phyloP scores from a whole-genome alignment of 2,329 filamentous ascomycete species.

The Graphilbum fragrans region DNA sequence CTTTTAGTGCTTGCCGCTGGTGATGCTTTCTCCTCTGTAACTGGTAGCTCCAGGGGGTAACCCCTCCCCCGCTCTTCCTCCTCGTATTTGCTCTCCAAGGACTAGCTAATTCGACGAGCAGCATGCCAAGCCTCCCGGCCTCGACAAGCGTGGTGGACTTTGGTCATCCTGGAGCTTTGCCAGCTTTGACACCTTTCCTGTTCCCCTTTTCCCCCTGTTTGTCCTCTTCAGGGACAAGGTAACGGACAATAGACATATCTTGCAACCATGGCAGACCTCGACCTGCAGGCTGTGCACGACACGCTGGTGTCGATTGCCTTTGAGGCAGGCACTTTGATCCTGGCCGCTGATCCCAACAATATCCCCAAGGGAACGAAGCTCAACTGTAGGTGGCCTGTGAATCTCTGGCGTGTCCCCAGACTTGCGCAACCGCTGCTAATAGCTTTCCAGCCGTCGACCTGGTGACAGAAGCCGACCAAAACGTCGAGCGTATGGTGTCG shows the following conservation, averaged over 20 bases:
- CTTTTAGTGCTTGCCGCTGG: too few relatives aligned
- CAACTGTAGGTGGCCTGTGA: conserved; percentile 37
- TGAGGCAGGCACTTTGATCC: conserved; percentile 53
- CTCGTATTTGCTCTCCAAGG: too few relatives aligned
- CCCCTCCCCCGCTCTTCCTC: too few relatives aligned
- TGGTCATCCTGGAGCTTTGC: too few relatives aligned
- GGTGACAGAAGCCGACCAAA: conserved; percentile 56
- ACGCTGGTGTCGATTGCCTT: conserved; percentile 46
- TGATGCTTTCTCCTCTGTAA: too few relatives aligned
- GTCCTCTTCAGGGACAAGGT: not conserved
- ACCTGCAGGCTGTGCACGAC: conserved; percentile 51
- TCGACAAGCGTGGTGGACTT: too few relatives aligned
- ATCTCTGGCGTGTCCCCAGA: too few relatives aligned
- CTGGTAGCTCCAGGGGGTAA: too few relatives aligned
- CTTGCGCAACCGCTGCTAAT: not conserved
- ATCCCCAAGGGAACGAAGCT: conserved; percentile 48
- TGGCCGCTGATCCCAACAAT: conserved; percentile 45
- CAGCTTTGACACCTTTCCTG: not conserved
- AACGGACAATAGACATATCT: not conserved
- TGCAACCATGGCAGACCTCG: conserved; percentile 37
- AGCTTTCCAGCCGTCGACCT: conserved; percentile 46
- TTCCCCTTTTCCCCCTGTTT: not conserved
- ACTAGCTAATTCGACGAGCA: too few relatives aligned
- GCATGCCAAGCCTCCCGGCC: too few relatives aligned
- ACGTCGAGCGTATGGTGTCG: conserved; percentile 51